Conservation (phyloP, 352 stramenopile genomes). For the Thalassiosira mediterranea region DNA sequence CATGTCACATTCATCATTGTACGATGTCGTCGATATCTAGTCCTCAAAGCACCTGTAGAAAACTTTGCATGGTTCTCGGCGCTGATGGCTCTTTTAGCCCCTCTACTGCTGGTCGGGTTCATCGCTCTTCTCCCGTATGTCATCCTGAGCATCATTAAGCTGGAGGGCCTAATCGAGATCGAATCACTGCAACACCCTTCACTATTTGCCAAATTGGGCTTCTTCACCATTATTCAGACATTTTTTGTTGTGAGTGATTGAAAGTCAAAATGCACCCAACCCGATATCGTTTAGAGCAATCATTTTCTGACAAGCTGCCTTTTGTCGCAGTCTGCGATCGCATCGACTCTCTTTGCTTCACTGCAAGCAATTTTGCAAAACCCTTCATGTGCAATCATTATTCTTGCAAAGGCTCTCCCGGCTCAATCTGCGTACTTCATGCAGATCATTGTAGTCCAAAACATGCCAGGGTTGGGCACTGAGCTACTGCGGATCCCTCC, state of each 20-base stretch:
- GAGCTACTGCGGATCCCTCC: constrained; percentile 56
- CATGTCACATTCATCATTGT: no score
- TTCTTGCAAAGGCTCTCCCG: constrained; percentile 62
- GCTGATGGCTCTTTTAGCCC: constrained; percentile 52
- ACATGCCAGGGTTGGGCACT: constrained; percentile 34
- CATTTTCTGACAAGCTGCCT: no score
- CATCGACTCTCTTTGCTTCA: constrained; percentile 33
- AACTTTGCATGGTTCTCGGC: constrained; percentile 44
- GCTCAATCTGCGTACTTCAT: constrained; percentile 63
- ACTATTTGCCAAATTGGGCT: constrained; percentile 55
- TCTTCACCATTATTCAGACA: constrained; percentile 54
- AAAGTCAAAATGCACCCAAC: no score
- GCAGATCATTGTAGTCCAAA: constrained; percentile 67
- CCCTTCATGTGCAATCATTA: constrained; percentile 36
- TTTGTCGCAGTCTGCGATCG: no score
- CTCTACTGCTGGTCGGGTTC: constrained; percentile 57
- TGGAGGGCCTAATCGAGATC: constrained; percentile 56
- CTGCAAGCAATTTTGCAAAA: constrained; percentile 53
- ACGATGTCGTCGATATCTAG: no score
- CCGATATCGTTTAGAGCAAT: no score
- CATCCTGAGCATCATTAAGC: constrained; percentile 38
- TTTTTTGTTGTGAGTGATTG: constrained; percentile 48
- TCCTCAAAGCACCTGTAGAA: constrained; percentile 34
- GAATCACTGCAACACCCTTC: constrained; percentile 34
- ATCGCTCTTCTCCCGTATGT: constrained; percentile 54